Base-by-base conservation (phyloP, 306 rosid genomes). In the Chamaecrista fasciculata region DNA sequence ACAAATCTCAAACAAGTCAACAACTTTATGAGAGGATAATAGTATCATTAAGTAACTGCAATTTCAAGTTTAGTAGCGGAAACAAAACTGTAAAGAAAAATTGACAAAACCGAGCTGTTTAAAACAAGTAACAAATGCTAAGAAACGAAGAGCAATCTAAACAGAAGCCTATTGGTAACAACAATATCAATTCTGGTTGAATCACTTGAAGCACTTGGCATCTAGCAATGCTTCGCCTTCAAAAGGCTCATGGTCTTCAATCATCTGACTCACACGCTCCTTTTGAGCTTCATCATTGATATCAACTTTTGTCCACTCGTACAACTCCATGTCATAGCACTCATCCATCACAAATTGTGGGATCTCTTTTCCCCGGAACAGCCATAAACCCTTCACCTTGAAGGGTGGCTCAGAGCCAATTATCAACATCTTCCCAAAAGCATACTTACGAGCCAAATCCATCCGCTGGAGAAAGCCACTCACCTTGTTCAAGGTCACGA, bases 271-370 rank as follows among this genome's bases (percentile, higher is more conserved):
- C 8, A 66, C 91, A 16, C 82, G 85, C 76, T 87, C 92, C 82
- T 82, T 87, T 50, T 87, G 92, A 59, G 52, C 81, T 74, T 69
- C 87, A 48, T 87, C 84, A 0, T 79, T 49, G 34, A 84, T 24
- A 52, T 87, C 86, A 2, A 87, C 92, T 82, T 82, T 84, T 19
- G 24, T 84, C 89, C 92, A 87, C 43, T 84, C 84, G 14, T 78
- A 82, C n/a, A 84, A 82, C 72, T 87, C 92, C 92, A 87, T 87
- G 66, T 84, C 92, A 11, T 87, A 84, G 86, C 92, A 87, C 71
- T 87, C 92, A 4, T 84, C 65, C 2, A 82, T 8, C 15, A 87
- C 84, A 43, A 84, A 87, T 53, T 82, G 69, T 0, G 89, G 89
- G 36, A 87, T 69, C 40, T 84, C 92, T 28, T 67, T 78, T 21